Conservation (phyloP, 441 rosid species). For the Adansonia gregorii region DNA sequence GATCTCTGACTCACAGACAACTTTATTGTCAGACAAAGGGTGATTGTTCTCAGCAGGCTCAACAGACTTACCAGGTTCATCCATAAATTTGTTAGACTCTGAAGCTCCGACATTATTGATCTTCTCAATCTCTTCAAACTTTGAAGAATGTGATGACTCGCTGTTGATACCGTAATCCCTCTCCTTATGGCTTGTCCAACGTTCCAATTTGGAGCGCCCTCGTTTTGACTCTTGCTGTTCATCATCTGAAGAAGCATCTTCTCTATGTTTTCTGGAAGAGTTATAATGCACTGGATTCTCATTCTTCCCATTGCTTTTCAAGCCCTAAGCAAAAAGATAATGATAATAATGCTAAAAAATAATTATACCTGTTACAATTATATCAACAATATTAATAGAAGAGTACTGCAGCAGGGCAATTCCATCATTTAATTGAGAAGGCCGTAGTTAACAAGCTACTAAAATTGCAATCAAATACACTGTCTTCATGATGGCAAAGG, state of each 20-base stretch:
- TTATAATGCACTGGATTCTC: conserved; percentile 48
- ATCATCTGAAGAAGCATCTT: conserved; percentile 75
- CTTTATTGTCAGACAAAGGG: conserved; percentile 52
- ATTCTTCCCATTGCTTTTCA: conserved; percentile 50
- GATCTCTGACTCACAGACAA: conserved; percentile 48
- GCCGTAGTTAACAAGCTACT: conserved; percentile 1
- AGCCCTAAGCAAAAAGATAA: conserved; percentile 63
- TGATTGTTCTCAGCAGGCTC: conserved; percentile 51
- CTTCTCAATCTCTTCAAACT: conserved; percentile 63
- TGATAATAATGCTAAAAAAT: conserved; percentile 4
- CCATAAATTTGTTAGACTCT: conserved; percentile 41
- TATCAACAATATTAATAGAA: conserved; percentile 32
- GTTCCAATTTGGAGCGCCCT: conserved; percentile 93
- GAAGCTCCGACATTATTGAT: conserved; percentile 47
- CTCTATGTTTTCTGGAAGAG: conserved; percentile 62
- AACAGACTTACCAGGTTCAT: conserved; percentile 43
- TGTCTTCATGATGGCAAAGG: conserved; percentile 9
- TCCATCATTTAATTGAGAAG: conserved; percentile 22
- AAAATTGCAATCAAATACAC: background rate
- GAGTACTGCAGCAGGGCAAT: conserved; percentile 23
- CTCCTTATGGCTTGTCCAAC: conserved; percentile 96
- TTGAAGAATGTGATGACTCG: conserved; percentile 69
- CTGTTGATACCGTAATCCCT: conserved; percentile 62
- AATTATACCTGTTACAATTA: conserved; percentile 2
- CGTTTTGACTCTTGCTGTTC: conserved; percentile 76